These are phyloP conservation scores for Boletus pseudopeckii DNA, from an alignment of 768 basidiomycete genomes.

Conservation along the genomic window DNA sequence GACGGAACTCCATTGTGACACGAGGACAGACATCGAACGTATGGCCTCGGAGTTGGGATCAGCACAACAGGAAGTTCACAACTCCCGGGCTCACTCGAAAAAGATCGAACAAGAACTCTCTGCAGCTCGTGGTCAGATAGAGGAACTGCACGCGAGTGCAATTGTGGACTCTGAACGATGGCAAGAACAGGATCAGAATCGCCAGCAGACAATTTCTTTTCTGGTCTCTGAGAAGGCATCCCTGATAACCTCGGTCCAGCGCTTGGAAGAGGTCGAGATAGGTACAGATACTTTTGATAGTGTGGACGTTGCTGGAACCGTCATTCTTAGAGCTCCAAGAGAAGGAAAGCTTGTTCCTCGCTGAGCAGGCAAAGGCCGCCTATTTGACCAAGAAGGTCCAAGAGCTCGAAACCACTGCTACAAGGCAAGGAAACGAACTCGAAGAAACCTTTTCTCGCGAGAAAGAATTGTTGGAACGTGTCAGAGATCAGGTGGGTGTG, in stretches of 20 bases:
- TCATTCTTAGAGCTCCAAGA: conserved; percentile 40
- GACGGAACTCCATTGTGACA: conserved; percentile 29
- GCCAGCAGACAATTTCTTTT: conserved; percentile 72
- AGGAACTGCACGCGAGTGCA: conserved; percentile 15
- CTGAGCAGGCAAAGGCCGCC: conserved; percentile 41
- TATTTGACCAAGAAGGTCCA: conserved; percentile 41
- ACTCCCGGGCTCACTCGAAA: conserved; percentile 10
- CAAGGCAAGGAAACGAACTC: conserved; percentile 41
- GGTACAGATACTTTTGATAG: conserved; percentile 41
- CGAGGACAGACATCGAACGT: conserved; percentile 17
- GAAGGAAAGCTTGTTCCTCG: conserved; percentile 39
- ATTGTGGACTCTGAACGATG: conserved; percentile 13
- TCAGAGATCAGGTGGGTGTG: conserved; percentile 30
- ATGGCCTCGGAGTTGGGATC: conserved; percentile 18
- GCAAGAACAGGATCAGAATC: conserved; percentile 45
- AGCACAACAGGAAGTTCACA: conserved; percentile 10
- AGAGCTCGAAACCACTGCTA: conserved; percentile 39
- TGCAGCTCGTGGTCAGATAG: conserved; percentile 19
- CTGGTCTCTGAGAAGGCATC: conserved; percentile 72
- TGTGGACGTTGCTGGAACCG: background rate
- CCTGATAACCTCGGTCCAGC: conserved; percentile 54
- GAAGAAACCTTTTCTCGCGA: conserved; percentile 40
- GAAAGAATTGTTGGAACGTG: conserved; percentile 44
- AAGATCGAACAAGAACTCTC: conserved; percentile 22
- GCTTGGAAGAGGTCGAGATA: conserved; percentile 55